Conservation (phyloP, 805 yeast genomes). For the Cyberlindnera americana region DNA sequence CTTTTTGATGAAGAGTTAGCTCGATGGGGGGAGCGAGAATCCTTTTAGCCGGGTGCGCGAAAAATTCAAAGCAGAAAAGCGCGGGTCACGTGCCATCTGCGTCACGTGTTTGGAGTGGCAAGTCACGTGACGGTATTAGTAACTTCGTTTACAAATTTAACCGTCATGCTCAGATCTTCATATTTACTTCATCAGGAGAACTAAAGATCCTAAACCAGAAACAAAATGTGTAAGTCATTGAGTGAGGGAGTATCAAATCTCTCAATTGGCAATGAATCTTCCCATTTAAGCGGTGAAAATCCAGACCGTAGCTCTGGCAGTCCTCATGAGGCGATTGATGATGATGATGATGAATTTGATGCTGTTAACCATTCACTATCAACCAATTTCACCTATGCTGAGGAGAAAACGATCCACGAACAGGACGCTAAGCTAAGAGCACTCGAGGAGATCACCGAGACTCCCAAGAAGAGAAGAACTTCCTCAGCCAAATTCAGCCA, state of each 20-base stretch:
- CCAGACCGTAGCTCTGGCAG: neutral
- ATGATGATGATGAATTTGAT: slow-evolving; percentile 20
- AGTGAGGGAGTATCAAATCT: neutral
- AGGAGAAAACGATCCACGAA: slow-evolving; percentile 59
- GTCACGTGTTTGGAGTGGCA: no score
- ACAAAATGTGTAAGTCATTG: neutral
- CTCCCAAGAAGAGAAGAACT: slow-evolving; percentile 32
- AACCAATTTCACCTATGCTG: slow-evolving; percentile 62
- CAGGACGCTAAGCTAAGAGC: slow-evolving; percentile 67
- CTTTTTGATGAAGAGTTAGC: neutral
- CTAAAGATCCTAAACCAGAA: no score
- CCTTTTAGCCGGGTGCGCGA: slow-evolving; percentile 1
- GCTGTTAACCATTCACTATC: slow-evolving; percentile 29
- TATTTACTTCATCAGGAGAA: no score
- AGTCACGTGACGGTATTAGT: no score
- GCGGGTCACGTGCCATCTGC: no score
- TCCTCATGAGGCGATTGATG: slow-evolving; percentile 3
- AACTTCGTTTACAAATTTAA: no score
- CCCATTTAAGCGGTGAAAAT: neutral
- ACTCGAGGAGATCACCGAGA: slow-evolving; percentile 37
- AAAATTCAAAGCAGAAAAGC: neutral
- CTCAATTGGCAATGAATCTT: neutral
- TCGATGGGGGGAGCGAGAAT: neutral
- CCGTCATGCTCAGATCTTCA: no score
- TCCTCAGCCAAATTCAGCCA: slow-evolving; percentile 34